Base-by-base conservation (phyloP, 805 yeast species). In the Isabelozyma gotoi region DNA sequence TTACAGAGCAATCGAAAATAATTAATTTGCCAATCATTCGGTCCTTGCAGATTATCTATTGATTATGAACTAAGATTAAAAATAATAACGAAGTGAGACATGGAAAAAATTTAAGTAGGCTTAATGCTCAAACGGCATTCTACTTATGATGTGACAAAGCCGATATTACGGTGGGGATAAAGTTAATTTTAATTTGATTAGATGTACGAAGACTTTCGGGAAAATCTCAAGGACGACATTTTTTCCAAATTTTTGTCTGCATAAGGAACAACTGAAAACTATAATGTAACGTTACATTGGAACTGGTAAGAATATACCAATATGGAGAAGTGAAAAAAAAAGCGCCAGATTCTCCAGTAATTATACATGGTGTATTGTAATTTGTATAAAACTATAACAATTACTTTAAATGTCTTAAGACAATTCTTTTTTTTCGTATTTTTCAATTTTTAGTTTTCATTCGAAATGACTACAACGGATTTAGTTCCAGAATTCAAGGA, bases 401-500 rank as follows among this genome's bases (percentile, higher is more conserved):
- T n/a, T n/a, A n/a, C n/a, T n/a, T n/a, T n/a, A n/a, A n/a, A n/a
- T n/a, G n/a, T n/a, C n/a, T n/a, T n/a, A n/a, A n/a, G n/a, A n/a
- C n/a, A n/a, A n/a, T n/a, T n/a, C n/a, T n/a, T 27, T 38, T 27
- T 19, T 38, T 31, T 38, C 41, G 21, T 31, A 38, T n/a, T n/a
- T n/a, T n/a, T n/a, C n/a, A n/a, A n/a, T n/a, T n/a, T n/a, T n/a
- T n/a, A n/a, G n/a, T n/a, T n/a, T n/a, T n/a, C n/a, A n/a, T n/a
- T 15, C 34, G 17, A n/a, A 32, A 29, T 36, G 14, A 40, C 16
- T 4, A 48, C 54, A 56, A 17, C 47, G 4, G 44, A 50, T 12
- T 19, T 47, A 6, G 65, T 73, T 6, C 78, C 77, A 18, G 59
- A 57, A 1, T 66, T 61, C 43, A 40, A 57, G 2, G 63, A 65